phyloP scores from a whole-genome alignment of 1,139 yeast genomes.

The Hyphopichia burtonii region DNA sequence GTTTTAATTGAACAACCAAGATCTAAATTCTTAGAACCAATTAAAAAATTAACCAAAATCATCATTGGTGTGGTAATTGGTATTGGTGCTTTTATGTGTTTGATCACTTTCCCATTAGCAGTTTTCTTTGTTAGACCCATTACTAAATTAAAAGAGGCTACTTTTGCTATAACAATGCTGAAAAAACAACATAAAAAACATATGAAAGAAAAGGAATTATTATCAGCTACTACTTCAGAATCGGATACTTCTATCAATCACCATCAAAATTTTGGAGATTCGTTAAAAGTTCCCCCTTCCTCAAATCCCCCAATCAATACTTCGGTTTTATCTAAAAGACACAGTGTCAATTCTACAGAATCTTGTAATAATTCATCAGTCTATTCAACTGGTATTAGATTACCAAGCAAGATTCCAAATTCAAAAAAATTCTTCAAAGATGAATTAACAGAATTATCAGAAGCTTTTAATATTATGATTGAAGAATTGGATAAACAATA shows the following conservation, averaged over 20 bases:
- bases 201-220: neutral
- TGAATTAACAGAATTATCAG: constrained; percentile 84
- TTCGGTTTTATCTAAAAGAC: neutral
- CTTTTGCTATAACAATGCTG: constrained; percentile 56
- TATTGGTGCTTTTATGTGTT: constrained; percentile 70
- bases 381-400: constrained; percentile 39
- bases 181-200: constrained; percentile 23
- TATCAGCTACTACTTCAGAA: neutral
- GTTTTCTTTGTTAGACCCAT: constrained; percentile 87
- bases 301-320: neutral
- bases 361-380: constrained; percentile 14
- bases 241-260: neutral
- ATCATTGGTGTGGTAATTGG: constrained; percentile 80
- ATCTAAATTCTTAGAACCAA: constrained; percentile 60
- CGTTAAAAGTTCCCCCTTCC: neutral
- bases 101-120: constrained; percentile 78
- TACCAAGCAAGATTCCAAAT: constrained; percentile 53
- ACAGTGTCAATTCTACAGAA: neutral
- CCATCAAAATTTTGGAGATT: constrained; percentile 4
- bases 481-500: constrained; percentile 84
- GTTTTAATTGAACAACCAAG: constrained; percentile 68
- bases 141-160: constrained; percentile 74
- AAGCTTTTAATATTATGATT: constrained; percentile 88
- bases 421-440: constrained; percentile 69
- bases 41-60: constrained; percentile 59